phyloP scores from a whole-genome alignment of 768 basidiomycete genomes.

The Trichaptum fuscoviolaceum region DNA sequence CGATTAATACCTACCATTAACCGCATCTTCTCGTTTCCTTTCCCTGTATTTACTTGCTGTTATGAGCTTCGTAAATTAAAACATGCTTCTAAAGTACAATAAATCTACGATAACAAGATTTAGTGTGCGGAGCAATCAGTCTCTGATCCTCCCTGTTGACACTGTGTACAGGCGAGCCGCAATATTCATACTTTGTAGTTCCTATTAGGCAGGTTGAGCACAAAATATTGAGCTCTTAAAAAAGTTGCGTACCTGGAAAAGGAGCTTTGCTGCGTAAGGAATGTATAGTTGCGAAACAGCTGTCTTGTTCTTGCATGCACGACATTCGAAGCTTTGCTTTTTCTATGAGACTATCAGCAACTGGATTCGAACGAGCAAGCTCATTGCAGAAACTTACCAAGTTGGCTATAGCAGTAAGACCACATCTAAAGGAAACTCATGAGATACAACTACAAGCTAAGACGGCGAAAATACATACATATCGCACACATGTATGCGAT shows the following conservation, averaged over 20 bases:
- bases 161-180: conserved; percentile 83
- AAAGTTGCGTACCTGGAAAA: conserved; percentile 72
- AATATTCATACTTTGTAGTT: conserved; percentile 95
- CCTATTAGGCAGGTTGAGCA: conserved; percentile 36
- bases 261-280: conserved; percentile 93
- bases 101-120: not conserved
- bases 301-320: conserved; percentile 96
- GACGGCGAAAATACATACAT: conserved; percentile 53
- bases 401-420: conserved; percentile 95
- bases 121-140: conserved; percentile 25
- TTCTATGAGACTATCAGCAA: conserved; percentile 43
- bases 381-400: conserved; percentile 48
- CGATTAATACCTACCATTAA: conserved; percentile 23
- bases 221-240: conserved; percentile 1
- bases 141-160: conserved; percentile 81
- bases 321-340: conserved; percentile 99
- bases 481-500: conserved; percentile 93
- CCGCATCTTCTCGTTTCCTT: conserved; percentile 10
- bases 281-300: conserved; percentile 88
- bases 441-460: conserved; percentile 9
- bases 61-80: conserved; percentile 28
- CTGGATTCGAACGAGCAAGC: not conserved
- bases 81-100: conserved; percentile 21
- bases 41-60: conserved; percentile 11
- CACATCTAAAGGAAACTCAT: conserved; percentile 54